Base-by-base conservation (phyloP, 257 asterid genomes). In the Solanum appendiculatum region DNA sequence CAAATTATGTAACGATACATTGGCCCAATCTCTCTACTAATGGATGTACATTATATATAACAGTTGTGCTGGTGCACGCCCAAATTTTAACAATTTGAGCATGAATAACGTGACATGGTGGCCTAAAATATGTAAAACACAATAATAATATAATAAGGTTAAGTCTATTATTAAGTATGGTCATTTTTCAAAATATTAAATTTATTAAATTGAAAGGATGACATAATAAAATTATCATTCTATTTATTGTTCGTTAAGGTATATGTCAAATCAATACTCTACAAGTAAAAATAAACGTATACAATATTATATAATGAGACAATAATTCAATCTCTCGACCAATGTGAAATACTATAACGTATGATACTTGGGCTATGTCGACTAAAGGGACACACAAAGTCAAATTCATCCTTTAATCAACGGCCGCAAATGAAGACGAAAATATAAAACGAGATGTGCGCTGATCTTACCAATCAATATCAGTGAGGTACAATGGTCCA, bases 401-500 rank as follows among this genome's bases (percentile, higher is more conserved):
- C 83, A 42, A 75, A 40, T n/a, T 11, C 36, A 39, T 12, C 36
- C 13, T 6, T n/a, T 73, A 73, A 74, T 39, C 34, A 74, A n/a
- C 13, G 3, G 36, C 83, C 2, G 18, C 36, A 75, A 75, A 40
- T 40, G 58, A 5, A 75, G 36, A 75, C 31, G 7, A 13, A 86
- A 58, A 72, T 56, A 23, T 16, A 34, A 18, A 3, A 27, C 2
- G 20, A 73, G 23, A 34, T 33, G n/a, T 54, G 25, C 63, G 63
- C 2, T 54, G 25, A 54, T 54, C 87, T 85, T 93, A 94, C 98
- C 98, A 95, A 86, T 95, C 98, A 63, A 94, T 63, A 66, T 64
- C 39, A 54, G 91, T 92, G 44, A 94, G 91, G 88, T 90, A 88
- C 29, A 94, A 18, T 33, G 98, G 98, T 36, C 98, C 97, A 1